Evolutionary conservation across 2,329 filamentous ascomycete species (phyloP).

Genomic region (Colletotrichum sp.): DNA sequence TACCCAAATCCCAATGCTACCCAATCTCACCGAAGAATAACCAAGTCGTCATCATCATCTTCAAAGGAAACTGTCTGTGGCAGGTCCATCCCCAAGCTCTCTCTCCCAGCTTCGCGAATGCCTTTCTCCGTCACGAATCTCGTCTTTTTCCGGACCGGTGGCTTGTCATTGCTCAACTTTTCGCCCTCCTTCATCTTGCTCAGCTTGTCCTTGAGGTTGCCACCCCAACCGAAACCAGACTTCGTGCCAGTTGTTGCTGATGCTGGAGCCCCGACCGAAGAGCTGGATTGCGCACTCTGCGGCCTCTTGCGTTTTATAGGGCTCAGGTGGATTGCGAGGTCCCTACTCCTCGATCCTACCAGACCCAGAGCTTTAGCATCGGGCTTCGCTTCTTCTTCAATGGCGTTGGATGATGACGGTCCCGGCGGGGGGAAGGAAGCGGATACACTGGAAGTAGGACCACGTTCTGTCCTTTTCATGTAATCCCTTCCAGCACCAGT

Average conservation of each 20-base stretch:
- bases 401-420: conserved; percentile 11
- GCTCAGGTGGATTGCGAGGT: conserved; percentile 58
- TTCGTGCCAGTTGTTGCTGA: conserved; percentile 25
- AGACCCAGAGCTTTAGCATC: conserved; percentile 53
- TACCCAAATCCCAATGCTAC: not conserved
- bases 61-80: conserved; percentile 22
- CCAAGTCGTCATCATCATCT: conserved; percentile 55
- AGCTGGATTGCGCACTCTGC: conserved; percentile 48
- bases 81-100: conserved; percentile 68
- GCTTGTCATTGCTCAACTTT: conserved; percentile 38
- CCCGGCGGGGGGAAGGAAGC: not conserved
- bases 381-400: conserved; percentile 34
- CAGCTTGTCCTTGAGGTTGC: conserved; percentile 59
- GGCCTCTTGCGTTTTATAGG: conserved; percentile 67
- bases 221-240: conserved; percentile 61
- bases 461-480: conserved; percentile 51
- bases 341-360: conserved; percentile 40
- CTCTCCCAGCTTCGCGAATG: conserved; percentile 77
- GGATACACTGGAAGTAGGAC: not conserved
- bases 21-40: conserved; percentile 40
- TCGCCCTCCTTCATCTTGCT: conserved; percentile 67
- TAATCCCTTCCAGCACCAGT: conserved; percentile 74
- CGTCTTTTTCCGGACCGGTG: conserved; percentile 72
- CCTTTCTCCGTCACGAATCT: conserved; percentile 81
- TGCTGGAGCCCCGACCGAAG: conserved; percentile 25